A percentile compares a stretch with the other conserved stretches of the same genome.
These are phyloP conservation scores for Penicillium sp. DNA, from an alignment of 2,329 filamentous ascomycete genomes.

Conservation along the genomic window DNA sequence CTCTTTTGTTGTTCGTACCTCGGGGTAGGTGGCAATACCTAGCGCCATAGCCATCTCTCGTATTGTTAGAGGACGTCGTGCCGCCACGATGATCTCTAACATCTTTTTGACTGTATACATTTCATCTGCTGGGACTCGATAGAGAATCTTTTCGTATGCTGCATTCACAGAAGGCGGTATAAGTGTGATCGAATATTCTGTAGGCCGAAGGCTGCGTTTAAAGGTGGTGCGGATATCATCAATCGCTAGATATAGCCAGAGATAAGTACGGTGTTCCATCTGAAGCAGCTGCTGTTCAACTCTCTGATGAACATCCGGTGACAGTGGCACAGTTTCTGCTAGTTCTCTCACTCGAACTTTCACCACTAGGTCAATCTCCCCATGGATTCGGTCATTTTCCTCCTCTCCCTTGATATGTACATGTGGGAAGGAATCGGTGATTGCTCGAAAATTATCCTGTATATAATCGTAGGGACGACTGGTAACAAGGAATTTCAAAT, in stretches of 20 bases:
- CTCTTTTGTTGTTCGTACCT: background rate
- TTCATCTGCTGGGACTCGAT: constrained; percentile 3
- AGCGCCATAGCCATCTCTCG: constrained; percentile 15
- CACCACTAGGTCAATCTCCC: constrained; percentile 17
- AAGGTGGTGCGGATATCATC: constrained; percentile 11
- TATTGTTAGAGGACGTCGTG: constrained; percentile 14
- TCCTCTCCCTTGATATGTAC: constrained; percentile 14
- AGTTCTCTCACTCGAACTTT: constrained; percentile 11
- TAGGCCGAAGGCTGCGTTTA: constrained; percentile 5
- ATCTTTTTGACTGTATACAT: constrained; percentile 3
- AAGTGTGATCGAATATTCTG: constrained; percentile 3
- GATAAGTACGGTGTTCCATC: constrained; percentile 22
- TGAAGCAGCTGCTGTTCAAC: constrained; percentile 15
- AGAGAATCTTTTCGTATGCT: constrained; percentile 18
- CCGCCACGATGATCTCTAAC: constrained; percentile 14
- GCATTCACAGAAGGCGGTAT: constrained; percentile 14
- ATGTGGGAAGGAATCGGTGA: constrained; percentile 3
- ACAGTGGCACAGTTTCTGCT: background rate
- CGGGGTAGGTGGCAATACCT: constrained; percentile 1
- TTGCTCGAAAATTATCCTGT: constrained; percentile 2
- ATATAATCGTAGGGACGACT: constrained; percentile 20
- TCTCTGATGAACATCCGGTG: background rate
- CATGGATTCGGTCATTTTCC: constrained; percentile 11
- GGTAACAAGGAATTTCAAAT: constrained; percentile 20
- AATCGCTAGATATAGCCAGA: constrained; percentile 21